Base-by-base conservation (phyloP, 345 rosid species). In the Arabidopsis arenosa region DNA sequence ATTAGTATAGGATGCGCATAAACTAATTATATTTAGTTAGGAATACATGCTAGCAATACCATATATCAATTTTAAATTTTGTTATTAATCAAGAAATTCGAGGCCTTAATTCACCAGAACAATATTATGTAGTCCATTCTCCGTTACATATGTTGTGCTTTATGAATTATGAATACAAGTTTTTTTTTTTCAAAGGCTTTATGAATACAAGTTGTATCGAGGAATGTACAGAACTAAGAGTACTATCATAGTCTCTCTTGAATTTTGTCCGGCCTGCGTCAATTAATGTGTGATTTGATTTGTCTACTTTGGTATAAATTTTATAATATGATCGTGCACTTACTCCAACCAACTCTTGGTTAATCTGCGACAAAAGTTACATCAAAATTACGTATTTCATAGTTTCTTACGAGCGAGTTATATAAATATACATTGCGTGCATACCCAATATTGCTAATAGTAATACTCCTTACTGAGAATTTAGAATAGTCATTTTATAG, bases 21-120 rank as follows among this genome's bases (percentile, higher is more conserved):
- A 70, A 44, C 56, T 33, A 57, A 41, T n/a, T n/a, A n/a, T 43
- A 68, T 9, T 4, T n/a, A 68, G 63, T 28, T 15, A 5, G 52
- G 14, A 52, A 67, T 39, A 67, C 48, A 15, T 23, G 28, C 7
- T 68, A 39, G 28, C 7, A 54, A 39, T 10, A 33, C 70, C 44
- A 62, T 36, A 36, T 36, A 36, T 36, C 39, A 11, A 21, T 10
- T 30, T 17, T 1, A 0, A n/a, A 13, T 44, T 2, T 23, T 23
- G 26, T 39, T 39, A 48, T 48, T 15, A 15, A 48, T 48, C 53
- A 48, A 17, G 53, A 48, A 17, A 17, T 15, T 17, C 10, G 4
- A 15, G 7, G 1, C 23, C 51, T 43, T 43, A 5, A 1, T 4
- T 4, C 48, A 43, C 48, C 48, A 43, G 43, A 35, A 35, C 7